Base-by-base conservation (phyloP, 129 eudicot genomes). In the Pulicaria dysenterica region DNA sequence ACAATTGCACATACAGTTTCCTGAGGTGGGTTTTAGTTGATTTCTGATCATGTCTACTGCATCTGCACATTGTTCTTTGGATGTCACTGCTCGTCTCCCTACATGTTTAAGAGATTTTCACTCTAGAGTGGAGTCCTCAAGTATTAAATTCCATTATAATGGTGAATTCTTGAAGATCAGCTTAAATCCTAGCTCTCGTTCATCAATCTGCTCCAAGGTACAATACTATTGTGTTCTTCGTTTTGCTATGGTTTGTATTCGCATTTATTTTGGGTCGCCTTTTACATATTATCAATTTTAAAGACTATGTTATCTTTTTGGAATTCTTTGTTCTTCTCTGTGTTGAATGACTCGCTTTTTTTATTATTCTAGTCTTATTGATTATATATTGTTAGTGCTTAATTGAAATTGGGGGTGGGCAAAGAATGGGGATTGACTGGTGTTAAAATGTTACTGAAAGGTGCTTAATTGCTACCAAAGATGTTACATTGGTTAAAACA, bases 191-290 rank as follows among this genome's bases (percentile, higher is more conserved):
- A 70, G 58, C 74, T 60, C 49, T 56, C 69, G 64, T 46, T 74
- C 74, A 17, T 53, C 77, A 64, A 50, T 50, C 68, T 59, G 48
- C 44, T 80, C 74, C 56, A 87, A 87, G 92, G 95, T 86, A 79
- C 40, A 11, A 37, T 44, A 48, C 24, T 56, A 1, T 42, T 69
- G 48, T 40, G 43, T 7, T 62, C 47, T 43, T 1, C 9, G 9
- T 62, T 0, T 62, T 1, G 8, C 40, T 16, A 15, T 62, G 50
- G 14, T 61, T 14, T 13, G 11, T 6, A 14, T 58, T 58, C 36
- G 13, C 8, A 8, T 5, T 37, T 3, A 58, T 36, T 60, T 5
- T 36, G 66, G 45, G 38, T 60, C 13, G 40, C 31, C 31, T 24
- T 24, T 24, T 24, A 24, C 31, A 38, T 12, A 60, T 11, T 37